Base-by-base conservation (phyloP, 2,329 filamentous ascomycete species). In the Hypoxylon sp. region DNA sequence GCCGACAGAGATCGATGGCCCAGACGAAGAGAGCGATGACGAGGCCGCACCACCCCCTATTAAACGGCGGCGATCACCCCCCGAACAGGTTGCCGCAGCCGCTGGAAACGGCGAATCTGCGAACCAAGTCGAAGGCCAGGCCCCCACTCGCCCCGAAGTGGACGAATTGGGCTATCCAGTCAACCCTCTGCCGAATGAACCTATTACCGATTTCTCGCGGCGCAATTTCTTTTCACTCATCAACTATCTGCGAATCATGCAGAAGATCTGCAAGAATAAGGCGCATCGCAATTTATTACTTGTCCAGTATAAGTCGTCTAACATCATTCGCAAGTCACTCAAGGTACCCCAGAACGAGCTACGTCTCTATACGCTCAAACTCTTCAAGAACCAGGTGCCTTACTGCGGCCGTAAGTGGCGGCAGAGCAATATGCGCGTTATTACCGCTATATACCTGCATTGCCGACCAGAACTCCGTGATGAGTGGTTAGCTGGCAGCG, bases 331-430 rank as follows among this genome's bases (percentile, higher is more conserved):
- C 73, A 97, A 97, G 78, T 90, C 92, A 5, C 88, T 99, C 14
- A 95, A 96, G 72, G 91, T 97, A 21, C 95, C 95, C 0, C 93
- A 99, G 74, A 90, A 90, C 1, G 87, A 93, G 74, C 85, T 99
- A 41, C 90, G 96, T 5, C 89, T 97, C 45, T 98, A 98, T 82
- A 97, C 96, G 0, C 87, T 99, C 72, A 99, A 99, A 80, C 86
- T 99, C 0, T 98, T 98, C 89, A 99, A 99, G 80, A 96, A 94
- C 65, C 96, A 99, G 79, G 96, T 99, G 3, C 96, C 96, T 0
- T 99, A 97, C 83, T 98, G 95, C 78, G 95, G 96, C 21, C 90
- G 96, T 45, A 99, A 99, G 81, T 99, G 96, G 96, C 90, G 96
- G 12, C 96, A 98, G 81, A 90, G 90, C 72, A 98, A 99, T 79